Evolutionary conservation across 2,329 filamentous ascomycete species (phyloP), one percentile per base, ranked within the genome.

Genomic region (Diaporthe batatas): DNA sequence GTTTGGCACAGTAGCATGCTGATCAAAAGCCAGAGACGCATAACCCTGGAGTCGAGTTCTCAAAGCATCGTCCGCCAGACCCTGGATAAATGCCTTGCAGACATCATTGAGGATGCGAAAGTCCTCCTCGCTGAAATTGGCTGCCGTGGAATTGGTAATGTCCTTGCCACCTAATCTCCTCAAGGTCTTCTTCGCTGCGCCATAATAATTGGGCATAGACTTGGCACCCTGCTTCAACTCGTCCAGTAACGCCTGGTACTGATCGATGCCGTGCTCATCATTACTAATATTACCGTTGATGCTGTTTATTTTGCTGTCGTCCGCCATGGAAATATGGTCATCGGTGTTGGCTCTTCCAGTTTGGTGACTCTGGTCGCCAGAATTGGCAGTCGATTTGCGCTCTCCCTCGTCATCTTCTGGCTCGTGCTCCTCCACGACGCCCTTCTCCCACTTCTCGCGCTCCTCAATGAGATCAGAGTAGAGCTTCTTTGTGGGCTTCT

Each of bases 371-470:
- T 25, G 51, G 12, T 47, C 57, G 42, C 16, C 25, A 39, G 64
- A 47, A n/a, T 12, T 67, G 18, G 25, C 21, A 3, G 76, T 72
- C 18, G 77, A 78, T 10, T 81, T 81, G 18, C 81, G 82, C 0
- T 83, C 82, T n/a, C 81, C 79, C 21, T 80, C 82, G 23, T 83
- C 83, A 3, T 81, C 80, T 3, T 75, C 76, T 4, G 79, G 79
- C 5, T 82, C 80, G 6, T 79, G 76, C 2, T 85, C 85, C 4
- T 81, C 80, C 4, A 80, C 84, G 65, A 83, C 84, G 57, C 85
- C 90, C 57, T 82, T 87, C 75, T 96, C 93, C 93, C 93, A 96
- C 78, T 91, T 94, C 55, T 85, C 82, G 8, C 93, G 89, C 77
- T 93, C 92, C 44, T 90, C 87, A 6, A 89, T 78, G 6, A 97